Percentiles rank a stretch among this genome's conserved stretches.
phyloP scores from a whole-genome alignment of 257 asterid genomes.

The Solanum piurae region DNA sequence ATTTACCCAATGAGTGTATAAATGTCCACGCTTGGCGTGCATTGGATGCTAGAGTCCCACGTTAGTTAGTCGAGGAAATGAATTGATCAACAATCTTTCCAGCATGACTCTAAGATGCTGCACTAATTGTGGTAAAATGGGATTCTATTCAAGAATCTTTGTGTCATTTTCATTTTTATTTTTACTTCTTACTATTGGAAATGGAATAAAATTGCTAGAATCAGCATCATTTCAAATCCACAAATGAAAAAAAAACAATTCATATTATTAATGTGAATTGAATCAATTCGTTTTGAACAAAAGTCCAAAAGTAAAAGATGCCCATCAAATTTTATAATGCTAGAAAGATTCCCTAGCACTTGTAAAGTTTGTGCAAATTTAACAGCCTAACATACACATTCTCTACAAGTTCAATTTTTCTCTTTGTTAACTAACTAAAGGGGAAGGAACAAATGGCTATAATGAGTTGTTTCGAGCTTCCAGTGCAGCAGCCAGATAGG shows the following conservation, averaged over 20 bases:
- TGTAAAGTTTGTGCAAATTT: neutral
- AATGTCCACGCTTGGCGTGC: neutral
- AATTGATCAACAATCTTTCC: neutral
- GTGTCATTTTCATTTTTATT: neutral
- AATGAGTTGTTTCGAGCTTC: slow-evolving; percentile 7
- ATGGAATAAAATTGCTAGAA: neutral
- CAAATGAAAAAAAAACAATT: neutral
- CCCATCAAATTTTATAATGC: neutral
- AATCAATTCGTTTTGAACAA: neutral
- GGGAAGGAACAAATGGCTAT: neutral
- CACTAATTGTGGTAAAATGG: neutral
- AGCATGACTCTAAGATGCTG: neutral
- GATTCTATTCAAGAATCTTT: neutral
- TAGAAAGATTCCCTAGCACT: neutral
- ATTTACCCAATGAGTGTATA: neutral
- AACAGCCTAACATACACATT: neutral
- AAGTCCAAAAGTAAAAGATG: neutral
- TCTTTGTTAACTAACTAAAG: neutral
- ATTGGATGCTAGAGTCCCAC: neutral
- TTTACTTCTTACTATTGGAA: neutral
- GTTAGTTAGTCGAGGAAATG: neutral
- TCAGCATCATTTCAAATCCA: neutral
- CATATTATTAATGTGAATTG: neutral
- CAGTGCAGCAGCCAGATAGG: slow-evolving; percentile 3
- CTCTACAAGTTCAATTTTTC: neutral